Conservation (phyloP, 2,329 filamentous ascomycete species). For the Dothideomycetes sp. region DNA sequence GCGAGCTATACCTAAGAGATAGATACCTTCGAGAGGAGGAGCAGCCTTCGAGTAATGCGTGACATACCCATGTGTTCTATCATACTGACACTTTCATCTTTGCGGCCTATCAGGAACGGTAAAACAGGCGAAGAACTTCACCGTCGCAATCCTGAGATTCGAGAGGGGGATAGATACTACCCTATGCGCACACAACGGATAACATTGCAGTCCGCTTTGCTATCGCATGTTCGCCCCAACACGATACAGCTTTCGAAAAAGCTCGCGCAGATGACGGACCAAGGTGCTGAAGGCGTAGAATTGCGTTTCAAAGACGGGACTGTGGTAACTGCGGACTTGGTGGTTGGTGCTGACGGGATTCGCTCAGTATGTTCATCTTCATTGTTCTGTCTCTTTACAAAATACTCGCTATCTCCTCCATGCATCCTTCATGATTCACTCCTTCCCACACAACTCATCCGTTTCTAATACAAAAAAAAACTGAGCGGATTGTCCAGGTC, state of each 20-base stretch:
- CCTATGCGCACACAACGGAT: constrained; percentile 10
- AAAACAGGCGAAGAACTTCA: not conserved
- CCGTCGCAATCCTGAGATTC: not conserved
- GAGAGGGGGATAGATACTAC: not conserved
- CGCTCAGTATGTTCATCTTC: constrained; percentile 23
- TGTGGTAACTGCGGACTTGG: not conserved
- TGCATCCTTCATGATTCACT: not conserved
- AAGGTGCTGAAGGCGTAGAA: constrained; percentile 24
- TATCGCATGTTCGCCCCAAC: constrained; percentile 33
- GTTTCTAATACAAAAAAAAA: no score
- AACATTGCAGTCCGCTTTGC: constrained; percentile 37
- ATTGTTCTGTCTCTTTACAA: no score
- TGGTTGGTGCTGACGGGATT: constrained; percentile 42
- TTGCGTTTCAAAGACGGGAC: constrained; percentile 34
- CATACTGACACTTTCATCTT: no score
- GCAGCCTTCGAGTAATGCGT: no score
- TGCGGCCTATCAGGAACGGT: not conserved
- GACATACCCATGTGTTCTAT: no score
- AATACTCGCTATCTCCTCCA: not conserved
- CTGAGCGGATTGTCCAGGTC: constrained; percentile 19
- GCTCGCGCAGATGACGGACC: constrained; percentile 28
- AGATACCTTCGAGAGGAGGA: no score
- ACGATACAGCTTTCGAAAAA: constrained; percentile 36
- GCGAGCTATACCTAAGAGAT: no score
- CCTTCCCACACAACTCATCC: no score